Percentiles rank a stretch among this genome's conserved stretches.
These are phyloP conservation scores for Neonectria coccinea DNA, from an alignment of 2,329 filamentous ascomycete species.

Conservation along the genomic window DNA sequence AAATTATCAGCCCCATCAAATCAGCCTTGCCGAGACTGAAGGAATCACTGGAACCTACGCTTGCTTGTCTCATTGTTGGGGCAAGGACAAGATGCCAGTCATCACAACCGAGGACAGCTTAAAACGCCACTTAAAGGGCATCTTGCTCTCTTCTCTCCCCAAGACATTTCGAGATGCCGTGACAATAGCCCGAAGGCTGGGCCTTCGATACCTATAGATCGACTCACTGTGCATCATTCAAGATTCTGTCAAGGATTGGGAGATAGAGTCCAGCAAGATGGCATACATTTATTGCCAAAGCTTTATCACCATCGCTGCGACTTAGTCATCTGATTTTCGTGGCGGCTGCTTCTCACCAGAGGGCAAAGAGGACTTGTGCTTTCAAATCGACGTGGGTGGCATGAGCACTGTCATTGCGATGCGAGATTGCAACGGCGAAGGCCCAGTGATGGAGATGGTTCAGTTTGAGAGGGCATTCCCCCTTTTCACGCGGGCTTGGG, in stretches of 20 bases:
- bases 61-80: conserved; percentile 21
- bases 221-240: neutral
- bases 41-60: conserved; percentile 14
- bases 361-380: conserved; percentile 5
- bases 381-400: neutral
- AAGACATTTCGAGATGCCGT: conserved; percentile 7
- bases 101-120: neutral
- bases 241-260: conserved; percentile 11
- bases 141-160: neutral
- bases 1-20: neutral
- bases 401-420: neutral
- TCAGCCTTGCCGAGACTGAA: conserved; percentile 12
- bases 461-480: neutral
- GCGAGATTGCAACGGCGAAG: conserved; percentile 6
- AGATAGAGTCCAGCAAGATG: conserved; percentile 20
- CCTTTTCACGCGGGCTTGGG: conserved; percentile 32
- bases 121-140: neutral
- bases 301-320: conserved; percentile 10
- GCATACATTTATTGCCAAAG: conserved; percentile 10
- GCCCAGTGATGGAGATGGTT: neutral
- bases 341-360: conserved; percentile 14
- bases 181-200: conserved; percentile 3
- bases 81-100: conserved; percentile 5
- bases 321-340: neutral
- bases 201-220: conserved; percentile 12